Evolutionary conservation across 768 basidiomycete genomes (phyloP).

Genomic region (Suillus sp.): DNA sequence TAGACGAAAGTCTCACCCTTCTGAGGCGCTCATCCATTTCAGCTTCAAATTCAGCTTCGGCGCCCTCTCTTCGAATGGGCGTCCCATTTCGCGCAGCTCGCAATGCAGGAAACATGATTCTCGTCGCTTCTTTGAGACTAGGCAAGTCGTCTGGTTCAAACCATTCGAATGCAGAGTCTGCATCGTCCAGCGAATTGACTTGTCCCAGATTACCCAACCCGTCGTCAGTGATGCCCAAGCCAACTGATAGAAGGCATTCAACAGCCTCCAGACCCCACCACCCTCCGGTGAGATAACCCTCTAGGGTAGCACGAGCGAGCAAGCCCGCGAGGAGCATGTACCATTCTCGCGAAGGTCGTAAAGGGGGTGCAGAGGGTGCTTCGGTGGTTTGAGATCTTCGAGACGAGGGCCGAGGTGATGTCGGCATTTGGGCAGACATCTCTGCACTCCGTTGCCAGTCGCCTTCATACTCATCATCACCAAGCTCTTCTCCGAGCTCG

Average conservation of each 20-base stretch:
- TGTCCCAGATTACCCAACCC: conserved; percentile 16
- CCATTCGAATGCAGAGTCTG: conserved; percentile 47
- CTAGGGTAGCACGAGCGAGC: conserved; percentile 79
- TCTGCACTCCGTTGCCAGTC: conserved; percentile 30
- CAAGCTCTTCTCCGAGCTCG: conserved; percentile 73
- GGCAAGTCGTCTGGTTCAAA: conserved; percentile 82
- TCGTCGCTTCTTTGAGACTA: conserved; percentile 60
- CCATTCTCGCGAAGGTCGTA: conserved; percentile 77
- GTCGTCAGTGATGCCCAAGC: conserved; percentile 49
- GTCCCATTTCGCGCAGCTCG: conserved; percentile 29
- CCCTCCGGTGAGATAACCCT: conserved; percentile 80
- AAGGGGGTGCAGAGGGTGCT: conserved; percentile 52
- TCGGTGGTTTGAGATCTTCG: conserved; percentile 38
- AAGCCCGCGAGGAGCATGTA: conserved; percentile 78
- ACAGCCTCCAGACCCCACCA: conserved; percentile 76
- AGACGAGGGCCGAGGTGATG: conserved; percentile 18
- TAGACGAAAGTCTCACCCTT: conserved; percentile 50
- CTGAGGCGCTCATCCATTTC: conserved; percentile 76
- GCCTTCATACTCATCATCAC: conserved; percentile 51
- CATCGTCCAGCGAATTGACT: conserved; percentile 35
- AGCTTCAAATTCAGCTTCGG: conserved; percentile 70
- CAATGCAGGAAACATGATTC: conserved; percentile 68
- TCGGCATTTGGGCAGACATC: conserved; percentile 15
- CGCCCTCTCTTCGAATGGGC: conserved; percentile 41
- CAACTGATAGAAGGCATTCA: conserved; percentile 73